Evolutionary conservation across 1,139 yeast genomes (phyloP).

Genomic region (Eremothecium sinecaudum): DNA sequence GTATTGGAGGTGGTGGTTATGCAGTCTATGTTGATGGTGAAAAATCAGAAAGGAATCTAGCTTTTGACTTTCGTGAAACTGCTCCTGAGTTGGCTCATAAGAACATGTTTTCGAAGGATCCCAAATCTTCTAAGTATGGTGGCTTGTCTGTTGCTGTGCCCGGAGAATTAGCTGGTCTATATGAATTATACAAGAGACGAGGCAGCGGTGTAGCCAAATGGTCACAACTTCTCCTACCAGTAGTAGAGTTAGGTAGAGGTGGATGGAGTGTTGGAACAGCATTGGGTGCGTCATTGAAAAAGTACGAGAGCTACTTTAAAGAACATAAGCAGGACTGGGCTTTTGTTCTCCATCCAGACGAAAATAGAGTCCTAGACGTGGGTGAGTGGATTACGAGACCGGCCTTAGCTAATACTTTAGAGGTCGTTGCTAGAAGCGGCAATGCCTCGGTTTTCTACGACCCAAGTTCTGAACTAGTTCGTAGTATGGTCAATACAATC

Average conservation of each 20-base stretch:
- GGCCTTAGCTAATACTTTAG: constrained; percentile 55
- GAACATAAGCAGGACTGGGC: constrained; percentile 41
- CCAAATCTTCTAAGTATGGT: constrained; percentile 52
- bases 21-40: constrained; percentile 43
- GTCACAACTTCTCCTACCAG: constrained; percentile 70
- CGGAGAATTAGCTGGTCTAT: constrained; percentile 79
- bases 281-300: constrained; percentile 37
- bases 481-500: constrained; percentile 40
- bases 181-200: constrained; percentile 47
- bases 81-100: constrained; percentile 60
- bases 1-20: constrained; percentile 89
- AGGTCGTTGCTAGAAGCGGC: constrained; percentile 63
- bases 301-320: constrained; percentile 32
- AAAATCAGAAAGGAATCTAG: constrained; percentile 37
- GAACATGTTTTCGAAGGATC: constrained; percentile 51
- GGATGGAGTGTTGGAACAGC: constrained; percentile 58
- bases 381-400: constrained; percentile 60
- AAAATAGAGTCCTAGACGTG: constrained; percentile 31
- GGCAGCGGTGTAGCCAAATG: constrained; percentile 67
- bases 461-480: constrained; percentile 66
- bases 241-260: constrained; percentile 50
- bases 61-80: constrained; percentile 81
- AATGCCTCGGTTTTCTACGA: constrained; percentile 72
- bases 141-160: constrained; percentile 84
- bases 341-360: constrained; percentile 37